Evolutionary conservation across 2,329 filamentous ascomycete genomes (phyloP).

Genomic region (Phyllosticta citrichinensis): DNA sequence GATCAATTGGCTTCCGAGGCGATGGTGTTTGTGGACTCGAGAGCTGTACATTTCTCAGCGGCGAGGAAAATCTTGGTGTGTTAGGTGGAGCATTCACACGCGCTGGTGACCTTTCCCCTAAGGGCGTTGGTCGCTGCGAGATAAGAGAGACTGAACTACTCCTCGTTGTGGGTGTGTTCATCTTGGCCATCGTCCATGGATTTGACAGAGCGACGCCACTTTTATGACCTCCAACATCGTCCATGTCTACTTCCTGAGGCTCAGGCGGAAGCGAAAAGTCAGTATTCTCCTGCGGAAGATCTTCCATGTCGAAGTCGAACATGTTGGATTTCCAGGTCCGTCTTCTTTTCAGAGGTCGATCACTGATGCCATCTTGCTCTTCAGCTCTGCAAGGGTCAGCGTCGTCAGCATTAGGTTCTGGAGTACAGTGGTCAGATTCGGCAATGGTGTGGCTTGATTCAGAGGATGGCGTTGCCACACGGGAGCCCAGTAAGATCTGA

Average conservation of each 20-base stretch:
- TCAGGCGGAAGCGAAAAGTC: constrained; percentile 14
- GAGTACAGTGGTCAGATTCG: background rate
- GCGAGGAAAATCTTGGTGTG: constrained; percentile 2
- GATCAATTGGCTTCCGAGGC: background rate
- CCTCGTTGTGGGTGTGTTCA: constrained; percentile 25
- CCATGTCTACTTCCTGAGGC: constrained; percentile 18
- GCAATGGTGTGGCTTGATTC: background rate
- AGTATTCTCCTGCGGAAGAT: constrained; percentile 17
- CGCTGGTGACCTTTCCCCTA: constrained; percentile 14
- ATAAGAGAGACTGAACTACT: background rate
- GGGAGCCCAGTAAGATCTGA: background rate
- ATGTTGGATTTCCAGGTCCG: constrained; percentile 27
- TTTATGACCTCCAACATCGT: constrained; percentile 19
- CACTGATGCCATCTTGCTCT: background rate
- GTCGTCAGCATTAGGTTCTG: background rate
- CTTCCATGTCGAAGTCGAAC: constrained; percentile 30
- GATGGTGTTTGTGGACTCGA: background rate
- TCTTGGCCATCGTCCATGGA: constrained; percentile 41
- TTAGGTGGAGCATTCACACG: constrained; percentile 1
- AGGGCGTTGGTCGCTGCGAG: constrained; percentile 6
- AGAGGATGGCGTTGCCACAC: background rate
- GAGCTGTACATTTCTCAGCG: background rate
- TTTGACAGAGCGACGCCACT: constrained; percentile 27
- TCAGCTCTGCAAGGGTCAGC: background rate
- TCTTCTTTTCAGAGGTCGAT: constrained; percentile 6